Percentiles rank a stretch among this genome's conserved stretches.
These are phyloP conservation scores for Phytophthora ohioensis DNA, from an alignment of 352 stramenopile genomes.

Conservation along the genomic window DNA sequence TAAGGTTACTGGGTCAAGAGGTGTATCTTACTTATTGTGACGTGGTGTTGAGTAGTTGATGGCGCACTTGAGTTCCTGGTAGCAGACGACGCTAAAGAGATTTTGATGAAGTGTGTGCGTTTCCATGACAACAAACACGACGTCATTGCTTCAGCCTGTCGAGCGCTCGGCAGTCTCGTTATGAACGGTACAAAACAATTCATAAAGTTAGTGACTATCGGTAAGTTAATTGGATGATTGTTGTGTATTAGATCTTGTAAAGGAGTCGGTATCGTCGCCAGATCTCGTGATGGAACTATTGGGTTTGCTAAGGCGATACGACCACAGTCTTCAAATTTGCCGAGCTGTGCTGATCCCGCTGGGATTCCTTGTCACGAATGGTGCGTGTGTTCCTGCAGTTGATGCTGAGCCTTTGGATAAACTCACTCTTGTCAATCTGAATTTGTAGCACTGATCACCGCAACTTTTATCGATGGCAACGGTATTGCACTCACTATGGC, in stretches of 20 bases:
- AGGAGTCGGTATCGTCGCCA: conserved; percentile 63
- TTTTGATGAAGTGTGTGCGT: conserved; percentile 77
- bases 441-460: conserved; percentile 52
- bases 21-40: not conserved
- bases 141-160: conserved; percentile 67
- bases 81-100: conserved; percentile 56
- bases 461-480: conserved; percentile 72
- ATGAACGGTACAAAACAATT: conserved; percentile 59
- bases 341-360: conserved; percentile 60
- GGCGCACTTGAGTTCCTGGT: conserved; percentile 75
- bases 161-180: conserved; percentile 72
- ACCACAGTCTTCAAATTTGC: conserved; percentile 57
- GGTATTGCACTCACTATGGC: conserved; percentile 64
- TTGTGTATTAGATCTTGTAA: conserved; percentile 62
- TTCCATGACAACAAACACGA: conserved; percentile 85
- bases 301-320: conserved; percentile 64
- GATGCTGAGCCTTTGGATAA: not conserved
- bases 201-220: not conserved
- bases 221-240: not conserved
- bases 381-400: conserved; percentile 30
- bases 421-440: not conserved
- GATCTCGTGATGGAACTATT: conserved; percentile 65
- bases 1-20: not conserved
- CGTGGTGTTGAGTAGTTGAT: conserved; percentile 46
- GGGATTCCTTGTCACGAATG: conserved; percentile 74